Evolutionary conservation across 2,329 filamentous ascomycete genomes (phyloP), one percentile per base, ranked within the genome.

Genomic region (Onygena corvina): DNA sequence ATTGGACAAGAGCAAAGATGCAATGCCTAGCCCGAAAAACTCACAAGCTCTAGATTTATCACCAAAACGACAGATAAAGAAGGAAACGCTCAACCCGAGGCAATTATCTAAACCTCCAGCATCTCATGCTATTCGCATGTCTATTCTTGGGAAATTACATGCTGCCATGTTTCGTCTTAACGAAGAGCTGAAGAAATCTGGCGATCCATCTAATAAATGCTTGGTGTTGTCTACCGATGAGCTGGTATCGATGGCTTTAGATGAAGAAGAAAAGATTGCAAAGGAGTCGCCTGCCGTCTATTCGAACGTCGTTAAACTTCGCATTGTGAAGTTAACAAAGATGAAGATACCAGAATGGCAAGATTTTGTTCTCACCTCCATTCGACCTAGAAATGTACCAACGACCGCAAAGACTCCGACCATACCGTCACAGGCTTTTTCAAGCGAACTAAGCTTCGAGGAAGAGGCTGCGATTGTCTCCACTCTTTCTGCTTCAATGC

Each of bases 261-360:
- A 75, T 47, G 80, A 89, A 52, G 93, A 98, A 67, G 81, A 94
- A 61, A 77, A 77, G 30, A 70, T 79, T 5, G 88, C 88, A 1
- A 72, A 72, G 9, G 79, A 81, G 12, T 82, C 82, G 52, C 68
- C 75, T 1, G 67, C 75, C 0, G 79, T 96, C 23, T 98, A 98
- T 60, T 72, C 76, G 5, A 94, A 94, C 58, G 72, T 88, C 21
- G 79, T 96, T 63, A 93, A 89, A 61, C 84, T 87, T 56, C 80
- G 80, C 29, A 83, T 96, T 51, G 75, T 84, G 58, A 74, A 74
- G 36, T 80, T 88, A 61, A 86, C 83, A 60, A 83, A 83, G 53
- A 89, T 94, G 84, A 72, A 71, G 0, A 61, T 79, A 2, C 72
- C 75, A 2, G 76, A 85, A 42, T 96, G 89, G 86, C 76, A 77